Base-by-base conservation (phyloP, 176 grass and related monocot species). In the Bromus sterilis region DNA sequence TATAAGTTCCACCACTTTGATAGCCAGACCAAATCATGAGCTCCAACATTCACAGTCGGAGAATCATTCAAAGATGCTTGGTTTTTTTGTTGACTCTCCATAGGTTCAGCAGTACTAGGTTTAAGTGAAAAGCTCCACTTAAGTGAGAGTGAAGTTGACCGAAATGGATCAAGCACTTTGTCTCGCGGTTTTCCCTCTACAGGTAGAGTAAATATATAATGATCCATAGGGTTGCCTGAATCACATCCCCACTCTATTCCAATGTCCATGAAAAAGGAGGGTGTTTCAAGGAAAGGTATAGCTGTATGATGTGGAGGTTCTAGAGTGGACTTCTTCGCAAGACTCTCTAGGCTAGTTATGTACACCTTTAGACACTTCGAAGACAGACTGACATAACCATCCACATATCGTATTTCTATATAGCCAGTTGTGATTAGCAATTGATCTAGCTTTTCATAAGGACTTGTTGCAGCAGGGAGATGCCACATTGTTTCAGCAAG, bases 51-150 rank as follows among this genome's bases (percentile, higher is more conserved):
- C 35, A 94, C 42, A 75, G 84, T 93, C 32, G 95, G 92, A 78
- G 61, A 87, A 80, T 84, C 75, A 80, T 81, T 79, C 63, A 67
- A 82, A 77, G 63, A 58, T 61, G n/a, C 29, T 36, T 76, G 73
- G 37, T 26, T 78, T 42, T 75, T 89, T 44, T 42, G 57, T 64
- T 86, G 74, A 75, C 87, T 79, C 56, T 89, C 84, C 64, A 58
- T 55, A n/a, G 73, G 32, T 75, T 77, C 39, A 32, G 37, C 29
- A 12, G 77, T 80, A 71, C 69, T 84, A 88, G 90, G 84, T 83
- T 86, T 94, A 74, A 98, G 88, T 87, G 90, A 92, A 87, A 98
- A 98, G 68, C 90, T 91, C 95, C 95, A 98, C 72, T 87, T 92
- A 36, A 98, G 75, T 85, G 95, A 94, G 44, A 98, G 86, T 86